Evolutionary conservation across 2,329 filamentous ascomycete species (phyloP).

Genomic region (Xylariaceae sp.): DNA sequence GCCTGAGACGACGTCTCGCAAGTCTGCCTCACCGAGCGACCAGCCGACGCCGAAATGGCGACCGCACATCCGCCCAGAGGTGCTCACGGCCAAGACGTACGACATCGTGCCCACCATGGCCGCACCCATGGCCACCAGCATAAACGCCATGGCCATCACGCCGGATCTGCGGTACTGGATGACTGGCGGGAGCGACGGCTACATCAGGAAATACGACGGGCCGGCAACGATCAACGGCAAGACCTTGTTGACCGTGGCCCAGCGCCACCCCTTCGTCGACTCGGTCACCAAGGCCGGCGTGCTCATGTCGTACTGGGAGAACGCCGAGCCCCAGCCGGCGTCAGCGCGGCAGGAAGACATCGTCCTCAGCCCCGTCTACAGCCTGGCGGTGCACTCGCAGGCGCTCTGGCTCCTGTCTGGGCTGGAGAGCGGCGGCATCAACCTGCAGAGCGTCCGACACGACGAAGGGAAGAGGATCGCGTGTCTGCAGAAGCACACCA

Average conservation of each 20-base stretch:
- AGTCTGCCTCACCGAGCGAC: constrained; percentile 30
- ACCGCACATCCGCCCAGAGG: constrained; percentile 67
- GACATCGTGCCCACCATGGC: constrained; percentile 97
- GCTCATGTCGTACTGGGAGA: constrained; percentile 96
- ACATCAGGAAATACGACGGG: constrained; percentile 95
- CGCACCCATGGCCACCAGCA: constrained; percentile 88
- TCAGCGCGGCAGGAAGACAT: constrained; percentile 48
- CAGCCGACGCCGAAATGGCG: constrained; percentile 38
- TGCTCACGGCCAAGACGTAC: constrained; percentile 73
- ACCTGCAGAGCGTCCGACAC: constrained; percentile 86
- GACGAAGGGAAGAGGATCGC: constrained; percentile 89
- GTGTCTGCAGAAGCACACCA: constrained; percentile 76
- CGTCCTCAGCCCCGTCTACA: constrained; percentile 84
- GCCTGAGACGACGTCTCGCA: constrained; percentile 24
- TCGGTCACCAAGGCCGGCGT: constrained; percentile 94
- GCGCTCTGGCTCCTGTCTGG: constrained; percentile 90
- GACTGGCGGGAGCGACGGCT: constrained; percentile 88
- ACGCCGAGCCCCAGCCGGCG: constrained; percentile 64
- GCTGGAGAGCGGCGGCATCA: constrained; percentile 84
- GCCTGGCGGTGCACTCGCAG: constrained; percentile 82
- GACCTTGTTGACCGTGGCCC: constrained; percentile 85
- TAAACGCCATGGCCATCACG: constrained; percentile 87
- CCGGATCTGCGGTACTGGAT: constrained; percentile 95
- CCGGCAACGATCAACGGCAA: constrained; percentile 93
- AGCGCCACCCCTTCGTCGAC: constrained; percentile 94